Evolutionary conservation across 495 filamentous ascomycete genomes (phyloP), one percentile per base, ranked within the genome.

Genomic region (Aspergillus funiculosus): DNA sequence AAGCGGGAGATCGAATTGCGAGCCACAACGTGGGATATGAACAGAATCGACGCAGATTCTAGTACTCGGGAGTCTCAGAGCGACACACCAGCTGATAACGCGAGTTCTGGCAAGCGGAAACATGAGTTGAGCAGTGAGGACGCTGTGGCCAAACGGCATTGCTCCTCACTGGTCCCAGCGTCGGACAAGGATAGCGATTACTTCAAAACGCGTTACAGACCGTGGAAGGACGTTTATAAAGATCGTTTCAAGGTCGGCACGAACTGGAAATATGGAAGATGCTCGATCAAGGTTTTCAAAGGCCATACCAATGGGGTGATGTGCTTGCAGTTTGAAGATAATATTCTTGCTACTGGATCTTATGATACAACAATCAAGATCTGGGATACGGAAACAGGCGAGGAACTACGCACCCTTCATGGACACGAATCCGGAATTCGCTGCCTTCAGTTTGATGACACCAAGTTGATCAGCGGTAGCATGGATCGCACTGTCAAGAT

Each of bases 211-310:
- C 68, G 69, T 0, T 77, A 78, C 34, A 68, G 86, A 28, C 89
- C 88, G 0, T 96, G 90, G 90, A 96, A 96, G 63, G 86, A 89
- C 39, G 82, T 94, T 8, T 94, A 94, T 66, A 85, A 86, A 31
- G 87, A 90, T 60, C 81, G 88, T 19, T 89, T 85, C 65, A 83
- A 89, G 49, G 86, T 96, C 29, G 88, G 90, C 19, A 89, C 85
- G 46, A 96, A 96, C 52, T 98, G 92, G 92, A 92, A 94, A 49
- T 85, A 94, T 53, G 89, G 94, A 8, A 80, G 91, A 19, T 97
- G 82, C 68, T 81, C 82, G 0, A 82, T 82, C 48, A 85, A 81
- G 55, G 73, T 82, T 11, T 88, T 99, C 60, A 80, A 79, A 44
- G 94, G 92, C 0, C 92, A 99, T 59, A 82, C 80, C 10, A 95